A percentile compares a stretch with the other conserved stretches of the same genome.
Evolutionary conservation across 1,284 basidiomycete genomes (phyloP).

Genomic region (Retiboletus fuscus): DNA sequence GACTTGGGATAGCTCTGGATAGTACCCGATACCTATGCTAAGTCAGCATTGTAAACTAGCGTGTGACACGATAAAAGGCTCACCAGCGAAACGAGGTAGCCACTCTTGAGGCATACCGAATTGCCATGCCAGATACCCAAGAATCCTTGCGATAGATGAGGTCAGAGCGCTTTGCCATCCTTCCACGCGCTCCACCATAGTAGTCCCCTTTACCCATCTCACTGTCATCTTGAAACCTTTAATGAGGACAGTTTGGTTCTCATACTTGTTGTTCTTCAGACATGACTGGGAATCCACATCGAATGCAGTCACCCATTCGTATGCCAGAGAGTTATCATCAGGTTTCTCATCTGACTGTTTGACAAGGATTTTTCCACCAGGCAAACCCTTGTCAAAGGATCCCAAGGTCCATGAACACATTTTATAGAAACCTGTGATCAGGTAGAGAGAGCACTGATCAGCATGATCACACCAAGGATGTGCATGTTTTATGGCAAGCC

Average conservation of each 20-base stretch:
- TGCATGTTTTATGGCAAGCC: slow-evolving; percentile 12
- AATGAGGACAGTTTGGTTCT: slow-evolving; percentile 15
- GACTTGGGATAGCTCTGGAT: slow-evolving; percentile 5
- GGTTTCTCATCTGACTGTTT: neutral
- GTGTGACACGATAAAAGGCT: neutral
- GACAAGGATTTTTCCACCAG: neutral
- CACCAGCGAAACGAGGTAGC: neutral
- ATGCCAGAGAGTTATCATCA: neutral
- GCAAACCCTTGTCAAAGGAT: slow-evolving; percentile 17
- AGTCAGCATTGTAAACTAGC: neutral
- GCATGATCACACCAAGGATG: slow-evolving; percentile 14
- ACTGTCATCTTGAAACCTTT: slow-evolving; percentile 11
- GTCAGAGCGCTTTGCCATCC: neutral
- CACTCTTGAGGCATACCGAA: neutral
- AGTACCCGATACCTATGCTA: neutral
- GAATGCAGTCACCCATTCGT: neutral
- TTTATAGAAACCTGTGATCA: slow-evolving; percentile 24
- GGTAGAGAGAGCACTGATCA: slow-evolving; percentile 8
- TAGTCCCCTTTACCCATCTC: neutral
- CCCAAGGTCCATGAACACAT: slow-evolving; percentile 12
- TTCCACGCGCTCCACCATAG: neutral
- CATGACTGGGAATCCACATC: neutral
- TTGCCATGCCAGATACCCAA: neutral
- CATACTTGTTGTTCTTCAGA: neutral
- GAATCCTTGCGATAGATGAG: neutral